Conservation (phyloP, 2,329 filamentous ascomycete genomes). For the Pseudocercospora pini-densiflorae region DNA sequence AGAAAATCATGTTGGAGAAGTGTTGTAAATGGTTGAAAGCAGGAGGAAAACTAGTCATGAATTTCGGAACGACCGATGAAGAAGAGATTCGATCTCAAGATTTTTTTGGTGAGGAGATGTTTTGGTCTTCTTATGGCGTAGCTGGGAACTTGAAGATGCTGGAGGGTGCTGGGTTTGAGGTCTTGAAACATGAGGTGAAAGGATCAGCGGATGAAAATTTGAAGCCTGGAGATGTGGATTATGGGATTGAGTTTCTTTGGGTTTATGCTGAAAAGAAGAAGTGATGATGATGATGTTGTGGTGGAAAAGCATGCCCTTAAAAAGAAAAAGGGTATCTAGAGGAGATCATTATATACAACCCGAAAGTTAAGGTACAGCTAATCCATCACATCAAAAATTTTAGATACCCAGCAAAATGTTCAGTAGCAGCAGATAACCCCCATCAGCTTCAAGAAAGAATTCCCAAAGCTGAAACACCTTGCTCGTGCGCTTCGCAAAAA, state of each 20-base stretch:
- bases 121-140: constrained; percentile 37
- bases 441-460: neutral
- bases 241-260: constrained; percentile 36
- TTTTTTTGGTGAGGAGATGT: constrained; percentile 35
- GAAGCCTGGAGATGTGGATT: constrained; percentile 29
- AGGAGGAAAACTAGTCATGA: constrained; percentile 30
- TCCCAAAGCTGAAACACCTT: neutral
- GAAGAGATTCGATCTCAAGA: constrained; percentile 24
- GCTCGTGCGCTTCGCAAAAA: neutral
- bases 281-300: neutral
- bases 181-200: constrained; percentile 23
- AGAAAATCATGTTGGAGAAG: constrained; percentile 27
- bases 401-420: neutral
- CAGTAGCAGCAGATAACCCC: neutral
- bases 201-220: constrained; percentile 28
- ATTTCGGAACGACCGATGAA: constrained; percentile 31
- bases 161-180: constrained; percentile 42
- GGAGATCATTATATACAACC: neutral
- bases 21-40: constrained; percentile 30
- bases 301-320: neutral
- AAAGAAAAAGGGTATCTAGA: neutral
- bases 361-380: neutral
- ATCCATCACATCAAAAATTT: neutral
- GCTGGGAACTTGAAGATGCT: constrained; percentile 44
- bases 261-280: constrained; percentile 26